A percentile compares a stretch with the other conserved stretches of the same genome.
Conservation (phyloP, 2,329 filamentous ascomycete species). For the Annulohypoxylon truncatum region DNA sequence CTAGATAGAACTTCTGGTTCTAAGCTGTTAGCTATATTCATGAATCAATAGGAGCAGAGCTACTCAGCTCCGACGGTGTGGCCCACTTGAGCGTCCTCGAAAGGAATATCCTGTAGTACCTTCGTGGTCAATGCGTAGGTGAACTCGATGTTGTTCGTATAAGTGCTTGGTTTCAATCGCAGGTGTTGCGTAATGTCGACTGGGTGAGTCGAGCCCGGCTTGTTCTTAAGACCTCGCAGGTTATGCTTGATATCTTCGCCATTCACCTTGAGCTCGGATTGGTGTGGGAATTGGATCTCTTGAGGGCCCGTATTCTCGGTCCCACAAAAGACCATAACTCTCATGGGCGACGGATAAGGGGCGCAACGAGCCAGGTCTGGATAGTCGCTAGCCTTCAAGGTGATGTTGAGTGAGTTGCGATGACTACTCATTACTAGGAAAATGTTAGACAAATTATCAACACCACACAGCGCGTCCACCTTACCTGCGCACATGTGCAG, state of each 20-base stretch:
- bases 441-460: slow-evolving; percentile 12
- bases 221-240: slow-evolving; percentile 93
- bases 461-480: slow-evolving; percentile 41
- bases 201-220: slow-evolving; percentile 91
- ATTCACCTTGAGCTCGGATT: slow-evolving; percentile 93
- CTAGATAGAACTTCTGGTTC: slow-evolving; percentile 75
- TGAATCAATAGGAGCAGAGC: slow-evolving; percentile 22
- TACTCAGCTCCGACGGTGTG: slow-evolving; percentile 39
- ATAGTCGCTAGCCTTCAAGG: slow-evolving; percentile 62
- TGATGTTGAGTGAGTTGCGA: slow-evolving; percentile 60
- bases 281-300: slow-evolving; percentile 89
- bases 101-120: slow-evolving; percentile 63
- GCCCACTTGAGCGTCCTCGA: slow-evolving; percentile 45
- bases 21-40: slow-evolving; percentile 35
- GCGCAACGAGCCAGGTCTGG: slow-evolving; percentile 66
- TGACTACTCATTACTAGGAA: slow-evolving; percentile 66
- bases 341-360: slow-evolving; percentile 70
- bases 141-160: slow-evolving; percentile 82
- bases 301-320: slow-evolving; percentile 71
- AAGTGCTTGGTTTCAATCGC: slow-evolving; percentile 73
- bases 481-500: slow-evolving; percentile 79
- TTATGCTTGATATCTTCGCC: slow-evolving; percentile 91
- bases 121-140: slow-evolving; percentile 94
- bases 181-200: slow-evolving; percentile 88
- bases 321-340: slow-evolving; percentile 87